phyloP scores from a whole-genome alignment of 305 asterid genomes.

The Fraxinus ornus region DNA sequence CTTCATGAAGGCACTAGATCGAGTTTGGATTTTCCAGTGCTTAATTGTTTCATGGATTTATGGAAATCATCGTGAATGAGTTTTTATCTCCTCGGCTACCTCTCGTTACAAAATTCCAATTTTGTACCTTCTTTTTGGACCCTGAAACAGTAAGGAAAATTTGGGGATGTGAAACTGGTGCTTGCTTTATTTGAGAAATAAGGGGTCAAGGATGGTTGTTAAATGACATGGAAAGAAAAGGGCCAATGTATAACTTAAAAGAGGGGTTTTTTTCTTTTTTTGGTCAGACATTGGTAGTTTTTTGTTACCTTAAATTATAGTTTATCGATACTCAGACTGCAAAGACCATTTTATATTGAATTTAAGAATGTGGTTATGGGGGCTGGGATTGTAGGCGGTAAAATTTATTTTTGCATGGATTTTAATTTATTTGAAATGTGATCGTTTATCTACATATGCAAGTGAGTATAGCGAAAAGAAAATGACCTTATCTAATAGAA shows the following conservation, averaged over 20 bases:
- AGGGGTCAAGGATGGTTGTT: background rate
- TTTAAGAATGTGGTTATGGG: background rate
- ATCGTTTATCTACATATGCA: background rate
- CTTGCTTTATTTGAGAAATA: background rate
- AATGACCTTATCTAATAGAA: background rate
- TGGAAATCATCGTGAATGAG: background rate
- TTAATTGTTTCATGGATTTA: background rate
- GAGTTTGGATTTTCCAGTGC: background rate
- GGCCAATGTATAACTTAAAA: background rate
- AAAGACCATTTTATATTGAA: background rate
- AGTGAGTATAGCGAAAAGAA: background rate
- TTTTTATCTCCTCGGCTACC: constrained; percentile 7
- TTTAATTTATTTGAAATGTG: background rate
- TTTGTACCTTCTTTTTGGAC: background rate
- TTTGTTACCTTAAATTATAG: background rate
- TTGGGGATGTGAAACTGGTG: background rate
- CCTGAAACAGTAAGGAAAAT: background rate
- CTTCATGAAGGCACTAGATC: constrained; percentile 45
- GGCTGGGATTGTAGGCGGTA: background rate
- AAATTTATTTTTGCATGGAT: background rate
- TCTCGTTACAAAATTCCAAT: background rate
- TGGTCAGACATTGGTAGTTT: background rate
- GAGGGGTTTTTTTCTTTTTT: background rate
- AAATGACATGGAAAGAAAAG: background rate
- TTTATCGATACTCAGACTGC: background rate